Evolutionary conservation across 495 filamentous ascomycete genomes (phyloP).

Genomic region (Penicillium macrosclerotiorum): DNA sequence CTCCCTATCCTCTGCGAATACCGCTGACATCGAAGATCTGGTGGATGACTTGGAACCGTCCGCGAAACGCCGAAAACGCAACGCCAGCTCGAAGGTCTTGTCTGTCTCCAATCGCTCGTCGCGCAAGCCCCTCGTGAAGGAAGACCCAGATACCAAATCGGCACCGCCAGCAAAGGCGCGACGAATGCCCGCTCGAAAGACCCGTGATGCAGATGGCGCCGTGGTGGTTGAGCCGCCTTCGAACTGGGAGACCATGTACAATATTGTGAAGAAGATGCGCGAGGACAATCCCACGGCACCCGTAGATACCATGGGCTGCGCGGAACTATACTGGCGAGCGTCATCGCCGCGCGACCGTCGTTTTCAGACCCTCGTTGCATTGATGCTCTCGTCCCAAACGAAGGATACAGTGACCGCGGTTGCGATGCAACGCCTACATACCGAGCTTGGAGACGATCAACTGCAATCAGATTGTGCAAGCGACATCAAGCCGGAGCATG

Average conservation of each 20-base stretch:
- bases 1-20: constrained; percentile 41
- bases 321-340: constrained; percentile 56
- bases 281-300: constrained; percentile 69
- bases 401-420: constrained; percentile 91
- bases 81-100: constrained; percentile 7
- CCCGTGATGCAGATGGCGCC: constrained; percentile 54
- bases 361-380: constrained; percentile 85
- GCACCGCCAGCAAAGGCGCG: constrained; percentile 36
- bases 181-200: constrained; percentile 64
- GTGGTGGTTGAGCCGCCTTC: constrained; percentile 63
- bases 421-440: constrained; percentile 77
- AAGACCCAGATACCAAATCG: constrained; percentile 27
- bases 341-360: constrained; percentile 59
- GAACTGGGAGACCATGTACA: constrained; percentile 84
- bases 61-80: constrained; percentile 53
- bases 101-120: constrained; percentile 17
- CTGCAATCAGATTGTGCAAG: not conserved
- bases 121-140: constrained; percentile 16
- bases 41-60: constrained; percentile 29
- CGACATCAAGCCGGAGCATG: constrained; percentile 1
- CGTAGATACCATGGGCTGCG: constrained; percentile 98
- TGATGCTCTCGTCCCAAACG: constrained; percentile 97
- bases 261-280: constrained; percentile 75
- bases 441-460: constrained; percentile 54
- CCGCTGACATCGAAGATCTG: constrained; percentile 66